phyloP scores from a whole-genome alignment of 2,329 filamentous ascomycete species.

The Fusarium mexicanum region DNA sequence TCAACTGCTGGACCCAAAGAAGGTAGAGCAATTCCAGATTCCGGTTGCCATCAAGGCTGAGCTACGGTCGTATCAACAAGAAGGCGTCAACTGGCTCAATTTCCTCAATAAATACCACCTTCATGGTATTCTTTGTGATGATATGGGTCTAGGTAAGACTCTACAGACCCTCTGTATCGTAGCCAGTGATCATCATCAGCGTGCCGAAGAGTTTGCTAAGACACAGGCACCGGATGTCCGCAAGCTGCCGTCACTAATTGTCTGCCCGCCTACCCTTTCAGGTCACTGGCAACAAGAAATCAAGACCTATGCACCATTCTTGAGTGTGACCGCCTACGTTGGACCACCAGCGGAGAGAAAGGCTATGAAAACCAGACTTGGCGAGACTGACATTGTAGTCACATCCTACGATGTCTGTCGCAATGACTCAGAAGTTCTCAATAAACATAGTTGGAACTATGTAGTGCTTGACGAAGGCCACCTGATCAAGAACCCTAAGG shows the following conservation, averaged over 20 bases:
- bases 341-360: constrained; percentile 85
- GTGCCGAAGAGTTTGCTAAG: constrained; percentile 88
- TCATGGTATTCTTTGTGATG: constrained; percentile 97
- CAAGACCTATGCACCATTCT: constrained; percentile 92
- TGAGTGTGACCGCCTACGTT: constrained; percentile 89
- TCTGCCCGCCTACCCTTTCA: constrained; percentile 94
- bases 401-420: constrained; percentile 98
- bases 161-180: constrained; percentile 98
- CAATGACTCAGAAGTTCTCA: constrained; percentile 89
- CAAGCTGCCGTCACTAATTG: constrained; percentile 87
- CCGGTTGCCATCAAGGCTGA: constrained; percentile 98
- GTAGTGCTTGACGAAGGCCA: constrained; percentile 97
- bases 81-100: constrained; percentile 97
- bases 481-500: constrained; percentile 97
- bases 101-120: constrained; percentile 98
- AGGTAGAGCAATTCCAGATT: constrained; percentile 92
- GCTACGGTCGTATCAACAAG: constrained; percentile 95
- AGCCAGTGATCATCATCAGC: constrained; percentile 93
- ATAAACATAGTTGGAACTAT: constrained; percentile 93
- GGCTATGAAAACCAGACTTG: constrained; percentile 73
- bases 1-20: constrained; percentile 95
- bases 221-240: constrained; percentile 82
- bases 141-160: constrained; percentile 99
- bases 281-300: constrained; percentile 99
- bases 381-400: constrained; percentile 88